Evolutionary conservation across 805 yeast genomes (phyloP).

Genomic region (Candida alai): DNA sequence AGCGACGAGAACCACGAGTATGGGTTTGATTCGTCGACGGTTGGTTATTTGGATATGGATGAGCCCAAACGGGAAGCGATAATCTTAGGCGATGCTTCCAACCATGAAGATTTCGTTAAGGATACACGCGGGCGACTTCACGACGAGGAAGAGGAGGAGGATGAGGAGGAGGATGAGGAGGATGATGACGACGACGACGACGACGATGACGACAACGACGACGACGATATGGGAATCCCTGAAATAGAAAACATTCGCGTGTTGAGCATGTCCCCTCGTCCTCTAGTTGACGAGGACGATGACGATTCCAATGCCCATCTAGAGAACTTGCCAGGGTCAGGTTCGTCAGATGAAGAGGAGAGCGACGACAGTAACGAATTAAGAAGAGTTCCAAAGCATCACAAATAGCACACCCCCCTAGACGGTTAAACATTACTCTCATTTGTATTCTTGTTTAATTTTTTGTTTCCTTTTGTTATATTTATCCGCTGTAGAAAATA

Average conservation of each 20-base stretch:
- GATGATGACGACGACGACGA: constrained; percentile 14
- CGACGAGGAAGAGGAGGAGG: constrained; percentile 18
- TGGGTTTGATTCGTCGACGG: constrained; percentile 32
- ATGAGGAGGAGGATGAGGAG: constrained; percentile 10
- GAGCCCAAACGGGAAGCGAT: constrained; percentile 22
- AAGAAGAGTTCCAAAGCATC: constrained; percentile 40
- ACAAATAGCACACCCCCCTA: constrained; percentile 13
- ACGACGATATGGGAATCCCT: constrained; percentile 15
- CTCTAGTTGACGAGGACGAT: constrained; percentile 23
- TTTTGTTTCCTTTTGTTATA: background rate
- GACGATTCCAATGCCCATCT: constrained; percentile 14
- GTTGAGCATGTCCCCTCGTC: constrained; percentile 34
- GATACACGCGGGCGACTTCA: constrained; percentile 15
- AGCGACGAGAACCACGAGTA: constrained; percentile 13
- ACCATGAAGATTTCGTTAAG: constrained; percentile 30
- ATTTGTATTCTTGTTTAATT: constrained; percentile 2
- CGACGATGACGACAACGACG: constrained; percentile 19
- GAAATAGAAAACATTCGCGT: constrained; percentile 11
- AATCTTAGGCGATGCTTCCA: constrained; percentile 32
- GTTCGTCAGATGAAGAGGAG: constrained; percentile 31
- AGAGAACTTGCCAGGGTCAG: constrained; percentile 44
- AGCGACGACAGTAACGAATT: constrained; percentile 31
- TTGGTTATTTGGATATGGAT: constrained; percentile 36
- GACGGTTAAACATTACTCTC: background rate
- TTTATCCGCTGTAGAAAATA: background rate